Evolutionary conservation across 2,329 filamentous ascomycete species (phyloP).

Genomic region (Aspergillus aculeatus): DNA sequence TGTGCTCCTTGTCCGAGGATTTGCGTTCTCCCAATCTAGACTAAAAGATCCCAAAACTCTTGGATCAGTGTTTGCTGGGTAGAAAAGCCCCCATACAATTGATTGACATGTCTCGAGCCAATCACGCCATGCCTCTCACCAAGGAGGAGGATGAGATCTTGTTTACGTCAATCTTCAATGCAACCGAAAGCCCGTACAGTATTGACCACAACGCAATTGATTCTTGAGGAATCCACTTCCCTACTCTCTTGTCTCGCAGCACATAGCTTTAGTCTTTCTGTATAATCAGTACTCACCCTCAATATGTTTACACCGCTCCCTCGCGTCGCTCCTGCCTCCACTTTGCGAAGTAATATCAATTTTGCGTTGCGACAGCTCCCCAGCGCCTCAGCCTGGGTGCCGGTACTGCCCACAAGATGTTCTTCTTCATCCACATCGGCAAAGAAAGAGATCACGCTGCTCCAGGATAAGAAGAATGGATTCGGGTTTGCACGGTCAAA

Average conservation of each 20-base stretch:
- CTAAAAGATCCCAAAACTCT: no score
- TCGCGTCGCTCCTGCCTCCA: slow-evolving; percentile 1
- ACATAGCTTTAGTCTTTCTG: neutral
- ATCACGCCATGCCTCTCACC: neutral
- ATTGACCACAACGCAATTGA: neutral
- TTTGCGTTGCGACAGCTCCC: slow-evolving; percentile 9
- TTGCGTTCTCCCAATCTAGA: no score
- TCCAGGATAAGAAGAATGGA: slow-evolving; percentile 51
- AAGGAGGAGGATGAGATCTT: neutral
- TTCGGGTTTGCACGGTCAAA: slow-evolving; percentile 55
- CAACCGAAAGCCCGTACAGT: neutral
- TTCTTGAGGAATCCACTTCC: no score
- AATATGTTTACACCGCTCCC: slow-evolving; percentile 12
- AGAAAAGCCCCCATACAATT: no score
- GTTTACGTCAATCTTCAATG: slow-evolving; percentile 1
- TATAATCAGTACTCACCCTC: neutral
- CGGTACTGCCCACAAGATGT: slow-evolving; percentile 9
- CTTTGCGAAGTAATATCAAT: slow-evolving; percentile 9
- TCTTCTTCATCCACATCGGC: slow-evolving; percentile 21
- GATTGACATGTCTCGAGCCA: neutral
- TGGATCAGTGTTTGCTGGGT: no score
- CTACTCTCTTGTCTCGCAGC: no score
- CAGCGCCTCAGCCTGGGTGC: slow-evolving; percentile 9
- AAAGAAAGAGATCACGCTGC: slow-evolving; percentile 33
- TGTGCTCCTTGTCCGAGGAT: no score